These are phyloP conservation scores for Chloropicon primus DNA, from an alignment of 139 green algal species.

Conservation along the genomic window DNA sequence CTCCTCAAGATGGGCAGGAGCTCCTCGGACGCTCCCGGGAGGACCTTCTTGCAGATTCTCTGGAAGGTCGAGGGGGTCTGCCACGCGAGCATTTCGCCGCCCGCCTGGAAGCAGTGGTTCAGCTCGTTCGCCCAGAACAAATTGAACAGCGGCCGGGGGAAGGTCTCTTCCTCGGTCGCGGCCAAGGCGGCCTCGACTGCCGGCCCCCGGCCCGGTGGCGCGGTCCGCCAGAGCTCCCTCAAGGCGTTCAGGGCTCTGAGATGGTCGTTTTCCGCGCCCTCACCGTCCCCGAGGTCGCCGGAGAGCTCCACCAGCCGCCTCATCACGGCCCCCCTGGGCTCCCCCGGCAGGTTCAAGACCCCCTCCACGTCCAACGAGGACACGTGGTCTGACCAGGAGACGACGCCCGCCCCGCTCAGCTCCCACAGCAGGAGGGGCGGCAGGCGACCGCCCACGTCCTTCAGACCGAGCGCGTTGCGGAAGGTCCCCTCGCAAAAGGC, in stretches of 20 bases:
- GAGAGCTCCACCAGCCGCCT: not conserved
- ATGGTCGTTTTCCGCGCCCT: not conserved
- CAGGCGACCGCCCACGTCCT: not conserved
- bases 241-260: not conserved
- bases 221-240: not conserved
- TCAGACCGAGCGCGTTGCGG: too few relatives aligned
- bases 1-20: not conserved
- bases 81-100: too few relatives aligned
- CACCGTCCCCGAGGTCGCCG: not conserved
- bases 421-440: not conserved
- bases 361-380: not conserved
- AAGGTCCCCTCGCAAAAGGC: not conserved
- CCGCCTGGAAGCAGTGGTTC: not conserved
- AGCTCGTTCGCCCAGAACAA: not conserved
- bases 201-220: too few relatives aligned
- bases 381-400: not conserved
- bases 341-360: not conserved
- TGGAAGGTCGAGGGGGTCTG: too few relatives aligned
- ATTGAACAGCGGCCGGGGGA: not conserved
- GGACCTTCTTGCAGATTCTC: not conserved
- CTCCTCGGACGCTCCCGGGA: not conserved
- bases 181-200: too few relatives aligned
- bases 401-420: not conserved
- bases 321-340: not conserved
- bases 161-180: too few relatives aligned